Conservation (phyloP, 768 basidiomycete genomes). For the Mycena amicta region DNA sequence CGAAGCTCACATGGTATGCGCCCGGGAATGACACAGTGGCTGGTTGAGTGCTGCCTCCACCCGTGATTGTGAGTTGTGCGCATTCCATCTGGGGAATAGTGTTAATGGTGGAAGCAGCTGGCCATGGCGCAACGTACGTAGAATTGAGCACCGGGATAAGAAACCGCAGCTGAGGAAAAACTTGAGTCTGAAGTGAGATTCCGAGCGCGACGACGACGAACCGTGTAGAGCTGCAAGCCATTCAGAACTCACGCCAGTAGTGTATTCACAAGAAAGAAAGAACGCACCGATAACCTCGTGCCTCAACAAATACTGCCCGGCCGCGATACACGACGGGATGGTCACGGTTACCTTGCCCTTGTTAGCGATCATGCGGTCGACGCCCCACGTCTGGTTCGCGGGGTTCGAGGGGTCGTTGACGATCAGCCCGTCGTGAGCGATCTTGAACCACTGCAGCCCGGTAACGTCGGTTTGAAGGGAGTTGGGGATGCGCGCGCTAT, state of each 20-base stretch:
- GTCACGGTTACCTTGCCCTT: conserved; percentile 45
- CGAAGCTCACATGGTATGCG: conserved; percentile 38
- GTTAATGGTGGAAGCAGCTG: neutral
- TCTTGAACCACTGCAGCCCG: conserved; percentile 50
- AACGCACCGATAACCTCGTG: conserved; percentile 52
- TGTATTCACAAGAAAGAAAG: conserved; percentile 3
- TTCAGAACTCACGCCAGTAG: neutral
- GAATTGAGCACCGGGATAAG: conserved; percentile 59
- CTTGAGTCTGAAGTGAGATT: conserved; percentile 14
- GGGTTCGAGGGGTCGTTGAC: no score
- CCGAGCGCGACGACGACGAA: conserved; percentile 13
- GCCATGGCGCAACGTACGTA: conserved; percentile 40
- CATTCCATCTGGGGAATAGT: conserved; percentile 43
- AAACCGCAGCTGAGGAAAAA: conserved; percentile 49
- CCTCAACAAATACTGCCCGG: conserved; percentile 39
- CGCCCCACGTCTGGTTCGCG: conserved; percentile 37
- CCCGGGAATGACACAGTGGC: conserved; percentile 52
- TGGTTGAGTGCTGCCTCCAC: conserved; percentile 44
- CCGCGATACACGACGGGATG: conserved; percentile 21
- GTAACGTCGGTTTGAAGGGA: conserved; percentile 40
- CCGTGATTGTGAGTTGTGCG: conserved; percentile 48
- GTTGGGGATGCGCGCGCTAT: conserved; percentile 46
- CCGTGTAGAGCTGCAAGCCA: conserved; percentile 2
- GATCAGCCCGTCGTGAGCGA: conserved; percentile 39
- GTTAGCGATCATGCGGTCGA: conserved; percentile 41